Percentiles rank a stretch among this genome's conserved stretches.
These are phyloP conservation scores for Phanerochaete sordida DNA, from an alignment of 768 basidiomycete genomes.

Conservation along the genomic window DNA sequence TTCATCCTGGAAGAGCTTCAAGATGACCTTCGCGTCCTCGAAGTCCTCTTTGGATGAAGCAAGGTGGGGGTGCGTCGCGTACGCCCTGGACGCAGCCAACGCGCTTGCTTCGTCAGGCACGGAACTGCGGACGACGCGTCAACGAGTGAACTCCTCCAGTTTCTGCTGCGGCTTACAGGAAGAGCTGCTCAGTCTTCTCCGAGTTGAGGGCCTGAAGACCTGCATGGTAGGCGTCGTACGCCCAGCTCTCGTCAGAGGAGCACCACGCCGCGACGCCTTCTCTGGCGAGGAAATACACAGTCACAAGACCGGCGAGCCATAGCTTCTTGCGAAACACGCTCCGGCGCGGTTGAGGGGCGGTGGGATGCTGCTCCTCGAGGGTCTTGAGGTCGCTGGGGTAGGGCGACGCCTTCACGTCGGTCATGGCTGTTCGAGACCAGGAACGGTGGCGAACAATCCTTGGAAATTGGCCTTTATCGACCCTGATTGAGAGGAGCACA, in stretches of 20 bases:
- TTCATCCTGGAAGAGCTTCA: conserved; percentile 65
- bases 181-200: conserved; percentile 27
- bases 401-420: not conserved
- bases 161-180: conserved; percentile 28
- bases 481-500: too few relatives aligned
- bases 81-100: conserved; percentile 49
- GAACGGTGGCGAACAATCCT: too few relatives aligned
- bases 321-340: not conserved
- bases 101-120: conserved; percentile 59
- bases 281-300: not conserved
- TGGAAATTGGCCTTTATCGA: too few relatives aligned
- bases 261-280: not conserved
- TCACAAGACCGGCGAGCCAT: not conserved
- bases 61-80: conserved; percentile 68
- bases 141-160: not conserved
- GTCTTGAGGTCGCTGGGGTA: not conserved
- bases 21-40: conserved; percentile 58
- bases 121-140: conserved; percentile 32
- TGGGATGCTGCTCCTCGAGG: not conserved
- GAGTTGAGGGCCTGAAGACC: not conserved
- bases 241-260: not conserved
- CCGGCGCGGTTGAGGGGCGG: not conserved
- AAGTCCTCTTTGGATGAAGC: conserved; percentile 59
- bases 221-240: not conserved
- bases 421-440: not conserved